Conservation (phyloP, 1,139 yeast species). For the Sugiyamaella novakii region DNA sequence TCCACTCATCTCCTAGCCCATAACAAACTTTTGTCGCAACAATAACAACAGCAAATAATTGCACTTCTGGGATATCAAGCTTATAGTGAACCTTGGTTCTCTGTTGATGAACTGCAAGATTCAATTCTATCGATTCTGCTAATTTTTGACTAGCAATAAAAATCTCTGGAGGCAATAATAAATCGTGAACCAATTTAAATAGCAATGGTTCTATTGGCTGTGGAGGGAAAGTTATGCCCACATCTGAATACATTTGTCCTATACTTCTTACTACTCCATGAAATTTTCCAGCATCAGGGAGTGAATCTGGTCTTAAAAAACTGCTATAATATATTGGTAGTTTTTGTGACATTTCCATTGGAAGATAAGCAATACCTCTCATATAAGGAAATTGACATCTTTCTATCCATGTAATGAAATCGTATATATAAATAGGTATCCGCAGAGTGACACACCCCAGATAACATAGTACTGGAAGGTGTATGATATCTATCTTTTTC, state of each 20-base stretch:
- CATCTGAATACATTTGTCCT: constrained; percentile 19
- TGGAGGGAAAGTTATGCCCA: constrained; percentile 30
- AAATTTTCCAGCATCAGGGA: constrained; percentile 26
- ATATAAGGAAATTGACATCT: constrained; percentile 37
- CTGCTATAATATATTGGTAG: constrained; percentile 23
- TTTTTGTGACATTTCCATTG: constrained; percentile 26
- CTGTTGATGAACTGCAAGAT: background rate
- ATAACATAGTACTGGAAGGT: constrained; percentile 34
- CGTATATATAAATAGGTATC: constrained; percentile 38
- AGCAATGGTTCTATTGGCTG: constrained; percentile 34
- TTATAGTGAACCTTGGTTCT: constrained; percentile 1
- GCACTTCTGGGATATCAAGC: constrained; percentile 26
- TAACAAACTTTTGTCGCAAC: constrained; percentile 40
- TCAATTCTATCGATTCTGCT: constrained; percentile 5
- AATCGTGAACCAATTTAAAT: constrained; percentile 35
- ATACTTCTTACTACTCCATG: constrained; percentile 22
- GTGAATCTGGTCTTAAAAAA: constrained; percentile 24
- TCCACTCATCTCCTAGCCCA: constrained; percentile 38
- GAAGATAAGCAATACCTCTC: constrained; percentile 29
- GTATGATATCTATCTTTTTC: constrained; percentile 12
- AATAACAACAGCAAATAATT: constrained; percentile 29
- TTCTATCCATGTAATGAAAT: constrained; percentile 39
- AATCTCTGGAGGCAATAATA: constrained; percentile 43
- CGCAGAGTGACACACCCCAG: constrained; percentile 35
- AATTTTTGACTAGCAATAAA: constrained; percentile 31